A percentile compares a stretch with the other conserved stretches of the same genome.
phyloP scores from a whole-genome alignment of 257 asterid genomes.

The Solanum megistacrolobum region DNA sequence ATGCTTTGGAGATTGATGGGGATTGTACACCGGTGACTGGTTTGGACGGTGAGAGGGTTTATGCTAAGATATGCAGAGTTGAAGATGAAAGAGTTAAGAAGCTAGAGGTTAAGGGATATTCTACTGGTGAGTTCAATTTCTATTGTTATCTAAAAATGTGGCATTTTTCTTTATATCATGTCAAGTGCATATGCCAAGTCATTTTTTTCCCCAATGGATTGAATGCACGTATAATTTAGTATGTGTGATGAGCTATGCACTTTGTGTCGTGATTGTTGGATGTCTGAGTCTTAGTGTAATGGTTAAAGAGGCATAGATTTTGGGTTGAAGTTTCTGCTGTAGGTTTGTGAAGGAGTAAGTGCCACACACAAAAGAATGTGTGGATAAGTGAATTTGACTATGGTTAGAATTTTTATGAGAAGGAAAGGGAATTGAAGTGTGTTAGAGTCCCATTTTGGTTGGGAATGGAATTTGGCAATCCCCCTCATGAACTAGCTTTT shows the following conservation, averaged over 20 bases:
- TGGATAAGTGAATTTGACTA: neutral
- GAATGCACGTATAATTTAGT: neutral
- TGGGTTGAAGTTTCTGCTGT: neutral
- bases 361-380: neutral
- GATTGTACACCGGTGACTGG: conserved; percentile 89
- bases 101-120: conserved; percentile 21
- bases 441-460: neutral
- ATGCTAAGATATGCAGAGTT: conserved; percentile 56
- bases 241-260: neutral
- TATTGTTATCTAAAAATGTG: neutral
- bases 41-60: conserved; percentile 87
- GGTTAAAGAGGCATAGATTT: neutral
- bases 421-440: neutral
- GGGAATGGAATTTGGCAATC: neutral
- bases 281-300: neutral
- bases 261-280: neutral
- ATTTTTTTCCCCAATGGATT: neutral
- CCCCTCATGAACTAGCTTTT: neutral
- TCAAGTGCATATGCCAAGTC: neutral
- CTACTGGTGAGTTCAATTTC: conserved; percentile 30
- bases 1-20: conserved; percentile 65
- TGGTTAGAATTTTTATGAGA: neutral
- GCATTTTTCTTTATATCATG: neutral
- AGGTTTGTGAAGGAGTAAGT: neutral
- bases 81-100: conserved; percentile 38